Evolutionary conservation across 331 rosid species (phyloP).

Genomic region (Pyracantha coccinea): DNA sequence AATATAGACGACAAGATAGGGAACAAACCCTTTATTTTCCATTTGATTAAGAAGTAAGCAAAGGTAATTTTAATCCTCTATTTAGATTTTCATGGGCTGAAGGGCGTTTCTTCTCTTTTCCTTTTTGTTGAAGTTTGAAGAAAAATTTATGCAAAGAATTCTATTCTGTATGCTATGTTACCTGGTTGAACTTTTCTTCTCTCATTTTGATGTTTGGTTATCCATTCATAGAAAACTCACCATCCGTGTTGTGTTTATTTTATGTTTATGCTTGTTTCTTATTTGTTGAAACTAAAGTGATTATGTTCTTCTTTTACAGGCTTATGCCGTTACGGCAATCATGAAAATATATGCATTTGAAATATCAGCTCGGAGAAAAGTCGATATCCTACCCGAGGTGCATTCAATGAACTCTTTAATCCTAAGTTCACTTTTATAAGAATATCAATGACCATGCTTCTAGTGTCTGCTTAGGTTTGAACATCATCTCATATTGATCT

Average conservation of each 20-base stretch:
- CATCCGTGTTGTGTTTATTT: not conserved
- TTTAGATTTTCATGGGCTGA: not conserved
- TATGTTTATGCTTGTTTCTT: not conserved
- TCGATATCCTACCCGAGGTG: conserved; percentile 86
- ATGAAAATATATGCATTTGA: conserved; percentile 83
- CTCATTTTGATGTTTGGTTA: no score
- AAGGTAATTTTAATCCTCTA: not conserved
- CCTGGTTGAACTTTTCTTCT: not conserved
- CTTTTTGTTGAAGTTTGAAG: not conserved
- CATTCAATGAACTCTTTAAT: conserved; percentile 1
- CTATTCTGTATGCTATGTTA: not conserved
- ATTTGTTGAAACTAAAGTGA: conserved; percentile 9
- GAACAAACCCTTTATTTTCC: not conserved
- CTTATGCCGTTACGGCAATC: conserved; percentile 76
- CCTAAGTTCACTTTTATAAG: not conserved
- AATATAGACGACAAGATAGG: not conserved
- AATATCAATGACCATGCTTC: not conserved
- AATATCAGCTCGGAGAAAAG: conserved; percentile 68
- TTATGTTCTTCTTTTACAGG: conserved; percentile 41
- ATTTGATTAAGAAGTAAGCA: not conserved
- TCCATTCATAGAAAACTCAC: not conserved
- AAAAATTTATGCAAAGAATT: not conserved
- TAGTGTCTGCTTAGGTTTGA: not conserved
- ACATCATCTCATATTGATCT: not conserved
- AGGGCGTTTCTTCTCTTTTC: not conserved